phyloP scores from a whole-genome alignment of 164 flowering plant species.

The grape (Vitis vinifera) region ASM3070453v1 NC_081809.1:3686001-3686500 shows the following conservation, averaged over 20 bases:
- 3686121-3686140: constrained; percentile 56
- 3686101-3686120: constrained; percentile 45
- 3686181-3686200: constrained; percentile 53
- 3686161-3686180: constrained; percentile 56
- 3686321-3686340: not conserved
- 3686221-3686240: constrained; percentile 55
- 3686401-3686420: too few relatives aligned
- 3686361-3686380: not conserved
- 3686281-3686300: not conserved
- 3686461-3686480: too few relatives aligned
- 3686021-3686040: constrained; percentile 52
- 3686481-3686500: too few relatives aligned
- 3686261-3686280: constrained; percentile 64
- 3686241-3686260: constrained; percentile 46
- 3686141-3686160: constrained; percentile 44
- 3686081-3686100: constrained; percentile 48
- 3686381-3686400: too few relatives aligned
- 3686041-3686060: constrained; percentile 58
- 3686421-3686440: too few relatives aligned
- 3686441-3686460: too few relatives aligned
- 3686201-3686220: constrained; percentile 45
- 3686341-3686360: not conserved
- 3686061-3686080: constrained; percentile 51
- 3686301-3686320: not conserved
- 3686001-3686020: constrained; percentile 53